These are phyloP conservation scores for Margaritispora aquatica DNA, from an alignment of 495 filamentous ascomycete genomes.

Conservation along the genomic window DNA sequence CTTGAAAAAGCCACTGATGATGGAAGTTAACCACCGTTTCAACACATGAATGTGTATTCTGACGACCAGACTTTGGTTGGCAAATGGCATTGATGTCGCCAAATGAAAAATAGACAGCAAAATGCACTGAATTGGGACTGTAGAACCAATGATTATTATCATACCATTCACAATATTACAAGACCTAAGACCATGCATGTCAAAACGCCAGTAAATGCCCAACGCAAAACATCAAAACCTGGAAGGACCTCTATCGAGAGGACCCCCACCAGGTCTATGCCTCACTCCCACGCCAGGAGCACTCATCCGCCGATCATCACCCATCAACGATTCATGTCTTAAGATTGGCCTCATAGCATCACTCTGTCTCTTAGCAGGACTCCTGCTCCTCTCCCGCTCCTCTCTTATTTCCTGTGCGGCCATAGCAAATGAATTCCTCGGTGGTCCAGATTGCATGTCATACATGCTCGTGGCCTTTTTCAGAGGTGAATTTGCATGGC, in stretches of 20 bases:
- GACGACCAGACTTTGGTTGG: no score
- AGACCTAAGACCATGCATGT: background rate
- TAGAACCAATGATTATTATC: background rate
- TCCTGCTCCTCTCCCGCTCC: conserved; percentile 22
- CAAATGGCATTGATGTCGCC: no score
- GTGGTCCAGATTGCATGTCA: conserved; percentile 35
- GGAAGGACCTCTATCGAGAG: conserved; percentile 16
- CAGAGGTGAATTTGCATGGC: conserved; percentile 74
- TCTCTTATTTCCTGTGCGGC: conserved; percentile 36
- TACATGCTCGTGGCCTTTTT: conserved; percentile 53
- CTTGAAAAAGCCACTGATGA: no score
- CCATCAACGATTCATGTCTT: background rate
- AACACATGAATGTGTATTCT: no score
- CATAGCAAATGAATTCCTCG: conserved; percentile 48
- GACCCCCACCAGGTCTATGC: conserved; percentile 11
- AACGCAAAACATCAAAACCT: conserved; percentile 13
- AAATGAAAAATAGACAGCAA: background rate
- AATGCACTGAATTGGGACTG: background rate
- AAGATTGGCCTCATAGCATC: background rate
- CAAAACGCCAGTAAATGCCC: conserved; percentile 6
- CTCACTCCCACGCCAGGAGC: conserved; percentile 10
- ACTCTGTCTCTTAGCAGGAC: conserved; percentile 20
- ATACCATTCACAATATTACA: background rate
- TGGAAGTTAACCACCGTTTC: no score
- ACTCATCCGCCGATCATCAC: conserved; percentile 17